Evolutionary conservation across 164 flowering plant genomes (phyloP).

Genomic region (Stephania japonica): DNA sequence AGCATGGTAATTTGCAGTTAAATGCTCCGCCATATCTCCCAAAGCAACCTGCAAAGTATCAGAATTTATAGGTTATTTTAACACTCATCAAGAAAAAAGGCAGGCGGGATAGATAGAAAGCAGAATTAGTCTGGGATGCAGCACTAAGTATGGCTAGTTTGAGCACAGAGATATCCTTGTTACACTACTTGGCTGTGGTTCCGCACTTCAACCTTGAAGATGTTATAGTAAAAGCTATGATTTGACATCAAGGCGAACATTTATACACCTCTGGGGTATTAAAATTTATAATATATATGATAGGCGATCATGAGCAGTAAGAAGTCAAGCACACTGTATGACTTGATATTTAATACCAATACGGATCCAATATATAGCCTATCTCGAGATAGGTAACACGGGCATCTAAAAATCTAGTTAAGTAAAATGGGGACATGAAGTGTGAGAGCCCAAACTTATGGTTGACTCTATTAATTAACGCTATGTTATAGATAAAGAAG

Average conservation of each 20-base stretch:
- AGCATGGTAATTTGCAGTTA: conserved; percentile 55
- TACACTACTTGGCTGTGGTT: background rate
- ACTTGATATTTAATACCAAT: background rate
- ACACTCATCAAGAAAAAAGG: background rate
- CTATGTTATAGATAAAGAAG: background rate
- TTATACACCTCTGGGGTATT: background rate
- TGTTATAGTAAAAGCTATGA: background rate
- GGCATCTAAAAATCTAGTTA: background rate
- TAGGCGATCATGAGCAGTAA: background rate
- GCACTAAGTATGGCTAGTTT: background rate
- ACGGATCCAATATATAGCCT: background rate
- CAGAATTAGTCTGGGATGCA: background rate
- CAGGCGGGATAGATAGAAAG: background rate
- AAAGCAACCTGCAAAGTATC: conserved; percentile 64
- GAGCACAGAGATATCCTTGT: background rate
- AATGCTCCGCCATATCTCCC: conserved; percentile 83
- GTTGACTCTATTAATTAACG: background rate
- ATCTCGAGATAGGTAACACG: background rate
- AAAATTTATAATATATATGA: background rate
- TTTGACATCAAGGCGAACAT: background rate
- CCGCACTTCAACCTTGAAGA: background rate
- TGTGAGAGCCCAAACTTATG: background rate
- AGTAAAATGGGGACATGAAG: background rate
- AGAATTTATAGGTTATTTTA: background rate
- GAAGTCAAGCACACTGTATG: background rate